Conservation (phyloP, 495 filamentous ascomycete genomes). For the Chlorociboria aeruginascens region DNA sequence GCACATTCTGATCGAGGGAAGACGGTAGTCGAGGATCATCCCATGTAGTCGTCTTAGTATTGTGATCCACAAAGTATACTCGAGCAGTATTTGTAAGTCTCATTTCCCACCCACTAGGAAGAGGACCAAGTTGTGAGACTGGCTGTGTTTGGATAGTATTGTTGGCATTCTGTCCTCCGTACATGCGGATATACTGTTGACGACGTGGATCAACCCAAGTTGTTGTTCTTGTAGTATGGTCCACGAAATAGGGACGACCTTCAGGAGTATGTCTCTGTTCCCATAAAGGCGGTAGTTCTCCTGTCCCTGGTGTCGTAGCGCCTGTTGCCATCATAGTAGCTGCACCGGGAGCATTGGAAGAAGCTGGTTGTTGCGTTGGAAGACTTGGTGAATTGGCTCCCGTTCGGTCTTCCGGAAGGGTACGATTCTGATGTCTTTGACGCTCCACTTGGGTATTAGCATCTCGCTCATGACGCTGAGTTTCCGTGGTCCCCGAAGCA, state of each 20-base stretch:
- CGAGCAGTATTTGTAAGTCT: slow-evolving; percentile 93
- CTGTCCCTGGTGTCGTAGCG: slow-evolving; percentile 86
- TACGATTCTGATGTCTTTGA: slow-evolving; percentile 86
- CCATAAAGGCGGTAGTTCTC: slow-evolving; percentile 92
- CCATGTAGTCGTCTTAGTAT: slow-evolving; percentile 99
- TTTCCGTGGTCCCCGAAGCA: slow-evolving; percentile 63
- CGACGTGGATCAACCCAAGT: slow-evolving; percentile 99
- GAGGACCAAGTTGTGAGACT: slow-evolving; percentile 90
- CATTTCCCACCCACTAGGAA: slow-evolving; percentile 99
- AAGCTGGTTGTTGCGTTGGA: slow-evolving; percentile 46
- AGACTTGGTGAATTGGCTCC: slow-evolving; percentile 85
- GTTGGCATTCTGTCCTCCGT: slow-evolving; percentile 65
- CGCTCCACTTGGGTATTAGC: slow-evolving; percentile 86
- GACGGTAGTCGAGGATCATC: slow-evolving; percentile 93
- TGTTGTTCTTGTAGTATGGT: slow-evolving; percentile 96
- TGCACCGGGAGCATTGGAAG: slow-evolving; percentile 34
- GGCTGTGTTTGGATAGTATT: slow-evolving; percentile 95
- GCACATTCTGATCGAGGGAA: slow-evolving; percentile 94
- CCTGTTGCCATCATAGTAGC: slow-evolving; percentile 90
- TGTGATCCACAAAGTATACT: slow-evolving; percentile 98
- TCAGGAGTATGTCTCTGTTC: slow-evolving; percentile 93
- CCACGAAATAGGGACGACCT: slow-evolving; percentile 93
- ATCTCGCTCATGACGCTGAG: slow-evolving; percentile 66
- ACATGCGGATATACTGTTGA: slow-evolving; percentile 98
- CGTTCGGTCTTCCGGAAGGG: slow-evolving; percentile 90